A percentile compares a stretch with the other conserved stretches of the same genome.
These are phyloP conservation scores for Solanum chacoense DNA, from an alignment of 305 asterid genomes.

Conservation along the genomic window DNA sequence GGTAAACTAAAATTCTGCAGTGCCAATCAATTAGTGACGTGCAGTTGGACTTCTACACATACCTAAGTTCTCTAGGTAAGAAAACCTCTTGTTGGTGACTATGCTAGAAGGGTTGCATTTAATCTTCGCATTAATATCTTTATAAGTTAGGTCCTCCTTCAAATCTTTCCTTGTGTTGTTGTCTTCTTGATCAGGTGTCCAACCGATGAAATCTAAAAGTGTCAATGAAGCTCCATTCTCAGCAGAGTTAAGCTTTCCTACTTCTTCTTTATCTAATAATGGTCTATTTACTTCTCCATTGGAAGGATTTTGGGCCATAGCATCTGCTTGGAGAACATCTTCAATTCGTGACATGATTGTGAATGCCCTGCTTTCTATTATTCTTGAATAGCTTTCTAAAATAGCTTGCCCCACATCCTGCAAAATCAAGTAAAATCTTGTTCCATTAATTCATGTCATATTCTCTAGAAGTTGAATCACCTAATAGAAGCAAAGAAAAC, in stretches of 20 bases:
- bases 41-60: slow-evolving; percentile 64
- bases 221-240: slow-evolving; percentile 38
- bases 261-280: slow-evolving; percentile 24
- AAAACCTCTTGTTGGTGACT: slow-evolving; percentile 29
- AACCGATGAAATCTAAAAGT: slow-evolving; percentile 55
- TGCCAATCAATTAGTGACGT: slow-evolving; percentile 33
- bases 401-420: slow-evolving; percentile 95
- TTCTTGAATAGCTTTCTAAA: slow-evolving; percentile 90
- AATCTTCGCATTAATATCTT: not conserved
- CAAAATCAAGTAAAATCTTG: slow-evolving; percentile 5
- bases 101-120: slow-evolving; percentile 22
- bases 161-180: slow-evolving; percentile 21
- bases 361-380: slow-evolving; percentile 76
- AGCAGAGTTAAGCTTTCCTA: slow-evolving; percentile 16
- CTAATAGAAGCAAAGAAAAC: not conserved
- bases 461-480: not conserved
- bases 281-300: slow-evolving; percentile 16
- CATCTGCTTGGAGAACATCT: slow-evolving; percentile 64
- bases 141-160: slow-evolving; percentile 1
- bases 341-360: slow-evolving; percentile 72
- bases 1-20: slow-evolving; percentile 7
- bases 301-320: slow-evolving; percentile 17
- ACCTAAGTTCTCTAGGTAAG: slow-evolving; percentile 56
- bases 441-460: not conserved
- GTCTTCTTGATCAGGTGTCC: slow-evolving; percentile 37